Evolutionary conservation across 2,329 filamentous ascomycete species (phyloP).

Genomic region (Diplocarpon mali): DNA sequence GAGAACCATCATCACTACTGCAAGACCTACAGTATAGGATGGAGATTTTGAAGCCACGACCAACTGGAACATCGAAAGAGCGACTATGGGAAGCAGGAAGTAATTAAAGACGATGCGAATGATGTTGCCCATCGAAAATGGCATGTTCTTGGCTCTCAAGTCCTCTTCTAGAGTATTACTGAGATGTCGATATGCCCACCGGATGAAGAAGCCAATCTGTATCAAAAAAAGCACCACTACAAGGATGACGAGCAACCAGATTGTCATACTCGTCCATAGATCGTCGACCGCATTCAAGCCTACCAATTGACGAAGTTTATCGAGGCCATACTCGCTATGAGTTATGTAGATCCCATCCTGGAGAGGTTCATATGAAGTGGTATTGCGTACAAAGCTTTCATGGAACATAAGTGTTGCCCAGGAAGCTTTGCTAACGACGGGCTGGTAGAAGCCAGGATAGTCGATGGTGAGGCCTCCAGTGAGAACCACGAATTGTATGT

Average conservation of each 20-base stretch:
- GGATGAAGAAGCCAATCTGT: constrained; percentile 64
- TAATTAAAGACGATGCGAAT: constrained; percentile 87
- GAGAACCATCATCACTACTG: constrained; percentile 61
- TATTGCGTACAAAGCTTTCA: constrained; percentile 67
- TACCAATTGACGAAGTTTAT: constrained; percentile 67
- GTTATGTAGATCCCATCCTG: constrained; percentile 80
- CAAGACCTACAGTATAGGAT: constrained; percentile 60
- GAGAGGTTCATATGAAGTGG: constrained; percentile 53
- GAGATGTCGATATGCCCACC: constrained; percentile 65
- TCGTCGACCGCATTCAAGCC: constrained; percentile 69
- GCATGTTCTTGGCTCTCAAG: constrained; percentile 79
- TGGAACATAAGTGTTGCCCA: constrained; percentile 95
- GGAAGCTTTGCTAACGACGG: constrained; percentile 72
- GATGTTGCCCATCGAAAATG: constrained; percentile 70
- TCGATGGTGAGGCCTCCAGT: constrained; percentile 78
- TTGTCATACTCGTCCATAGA: constrained; percentile 87
- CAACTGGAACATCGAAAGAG: constrained; percentile 84
- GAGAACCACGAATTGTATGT: constrained; percentile 84
- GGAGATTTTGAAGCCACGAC: constrained; percentile 62
- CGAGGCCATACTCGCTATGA: constrained; percentile 68
- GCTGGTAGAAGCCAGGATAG: constrained; percentile 93
- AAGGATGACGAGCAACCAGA: constrained; percentile 78
- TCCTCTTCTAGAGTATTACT: constrained; percentile 73
- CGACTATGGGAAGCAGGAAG: constrained; percentile 76
- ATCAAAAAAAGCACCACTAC: constrained; percentile 54